These are phyloP conservation scores for Glutinoglossum americanum DNA, from an alignment of 495 filamentous ascomycete genomes.

Conservation along the genomic window DNA sequence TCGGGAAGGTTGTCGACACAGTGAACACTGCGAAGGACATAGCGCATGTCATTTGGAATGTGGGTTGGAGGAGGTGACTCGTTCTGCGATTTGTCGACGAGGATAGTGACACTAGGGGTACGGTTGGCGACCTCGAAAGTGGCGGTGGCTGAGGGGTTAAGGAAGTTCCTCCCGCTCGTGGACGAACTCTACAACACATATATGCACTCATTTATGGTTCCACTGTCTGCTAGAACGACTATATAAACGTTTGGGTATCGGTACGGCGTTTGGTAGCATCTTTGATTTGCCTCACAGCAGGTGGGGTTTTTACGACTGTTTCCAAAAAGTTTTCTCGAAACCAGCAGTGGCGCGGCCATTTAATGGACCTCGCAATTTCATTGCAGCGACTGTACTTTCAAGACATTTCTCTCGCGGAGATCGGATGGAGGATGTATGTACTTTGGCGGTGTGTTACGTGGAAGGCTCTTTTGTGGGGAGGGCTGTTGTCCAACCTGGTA, in stretches of 20 bases:
- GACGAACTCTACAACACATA: neutral
- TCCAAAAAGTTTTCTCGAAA: neutral
- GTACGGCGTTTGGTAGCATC: neutral
- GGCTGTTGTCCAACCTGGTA: neutral
- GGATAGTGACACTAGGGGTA: neutral
- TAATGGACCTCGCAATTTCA: neutral
- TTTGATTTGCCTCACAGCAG: neutral
- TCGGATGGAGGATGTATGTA: neutral
- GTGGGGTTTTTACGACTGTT: neutral
- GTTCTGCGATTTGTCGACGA: neutral
- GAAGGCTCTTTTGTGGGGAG: neutral
- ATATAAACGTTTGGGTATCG: neutral
- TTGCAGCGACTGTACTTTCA: neutral
- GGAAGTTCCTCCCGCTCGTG: neutral
- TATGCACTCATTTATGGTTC: neutral
- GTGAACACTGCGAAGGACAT: constrained; percentile 95
- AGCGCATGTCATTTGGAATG: constrained; percentile 93
- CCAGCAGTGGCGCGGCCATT: neutral
- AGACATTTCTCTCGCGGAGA: neutral
- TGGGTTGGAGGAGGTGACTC: constrained; percentile 60
- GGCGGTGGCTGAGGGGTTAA: neutral
- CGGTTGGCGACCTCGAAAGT: neutral
- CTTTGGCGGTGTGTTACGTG: neutral
- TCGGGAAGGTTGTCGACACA: constrained; percentile 74
- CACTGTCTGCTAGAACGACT: neutral